These are phyloP conservation scores for Suhomyces sp. DNA, from an alignment of 805 yeast genomes.

Conservation along the genomic window DNA sequence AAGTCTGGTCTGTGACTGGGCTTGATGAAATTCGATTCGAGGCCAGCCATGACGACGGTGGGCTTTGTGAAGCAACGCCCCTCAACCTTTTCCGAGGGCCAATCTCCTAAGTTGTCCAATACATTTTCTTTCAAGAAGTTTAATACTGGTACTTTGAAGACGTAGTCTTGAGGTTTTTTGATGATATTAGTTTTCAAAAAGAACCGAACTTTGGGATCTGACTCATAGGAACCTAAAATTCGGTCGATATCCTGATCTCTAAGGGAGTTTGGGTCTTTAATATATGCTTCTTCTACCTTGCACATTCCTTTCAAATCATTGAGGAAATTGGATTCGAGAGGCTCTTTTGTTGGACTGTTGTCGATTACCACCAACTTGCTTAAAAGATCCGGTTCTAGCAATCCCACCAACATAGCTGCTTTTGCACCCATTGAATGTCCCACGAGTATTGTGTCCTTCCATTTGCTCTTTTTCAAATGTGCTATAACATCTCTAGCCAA, in stretches of 20 bases:
- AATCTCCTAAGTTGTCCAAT: constrained; percentile 28
- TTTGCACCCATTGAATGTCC: constrained; percentile 69
- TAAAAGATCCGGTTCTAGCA: constrained; percentile 40
- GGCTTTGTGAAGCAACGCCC: constrained; percentile 27
- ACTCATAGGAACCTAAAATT: constrained; percentile 24
- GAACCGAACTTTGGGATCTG: constrained; percentile 26
- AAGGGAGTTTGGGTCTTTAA: constrained; percentile 7
- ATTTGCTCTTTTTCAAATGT: constrained; percentile 26
- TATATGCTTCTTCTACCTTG: constrained; percentile 25
- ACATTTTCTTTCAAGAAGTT: constrained; percentile 22
- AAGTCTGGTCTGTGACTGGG: constrained; percentile 25
- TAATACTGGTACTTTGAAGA: constrained; percentile 33
- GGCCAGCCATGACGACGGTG: constrained; percentile 46
- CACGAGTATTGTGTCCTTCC: constrained; percentile 20
- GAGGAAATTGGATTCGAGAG: constrained; percentile 35
- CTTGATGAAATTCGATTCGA: constrained; percentile 41
- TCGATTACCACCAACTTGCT: constrained; percentile 48
- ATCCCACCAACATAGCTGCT: constrained; percentile 47
- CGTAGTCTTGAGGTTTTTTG: constrained; percentile 25
- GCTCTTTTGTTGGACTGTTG: constrained; percentile 43
- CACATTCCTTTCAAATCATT: constrained; percentile 41
- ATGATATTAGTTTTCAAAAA: constrained; percentile 41
- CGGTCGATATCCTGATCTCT: constrained; percentile 16
- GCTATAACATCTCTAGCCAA: constrained; percentile 44
- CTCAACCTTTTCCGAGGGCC: constrained; percentile 27